phyloP scores from a whole-genome alignment of 352 stramenopile species.

The Pythium grandisporangium region DNA sequence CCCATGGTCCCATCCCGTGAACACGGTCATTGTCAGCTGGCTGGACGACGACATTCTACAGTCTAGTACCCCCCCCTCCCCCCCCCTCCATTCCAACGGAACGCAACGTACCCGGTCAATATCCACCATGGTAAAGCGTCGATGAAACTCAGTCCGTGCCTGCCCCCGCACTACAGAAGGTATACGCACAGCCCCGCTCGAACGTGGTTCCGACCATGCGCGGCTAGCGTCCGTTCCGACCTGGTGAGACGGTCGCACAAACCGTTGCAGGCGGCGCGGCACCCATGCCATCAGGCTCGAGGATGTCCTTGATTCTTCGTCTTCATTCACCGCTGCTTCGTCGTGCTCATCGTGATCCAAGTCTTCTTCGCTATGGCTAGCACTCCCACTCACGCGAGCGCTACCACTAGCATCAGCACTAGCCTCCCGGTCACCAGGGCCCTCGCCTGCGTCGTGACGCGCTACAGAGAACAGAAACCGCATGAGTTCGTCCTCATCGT shows the following conservation, averaged over 20 bases:
- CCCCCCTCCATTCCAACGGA: too few relatives aligned
- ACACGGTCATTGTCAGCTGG: too few relatives aligned
- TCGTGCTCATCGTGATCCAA: neutral
- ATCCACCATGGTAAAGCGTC: slow-evolving; percentile 11
- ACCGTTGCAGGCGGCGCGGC: too few relatives aligned
- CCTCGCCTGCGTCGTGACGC: slow-evolving; percentile 1
- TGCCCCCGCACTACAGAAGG: neutral
- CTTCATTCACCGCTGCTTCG: neutral
- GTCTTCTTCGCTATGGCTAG: neutral
- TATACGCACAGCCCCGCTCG: neutral
- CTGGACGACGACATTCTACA: too few relatives aligned
- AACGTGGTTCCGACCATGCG: too few relatives aligned
- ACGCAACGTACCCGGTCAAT: too few relatives aligned
- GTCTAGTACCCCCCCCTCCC: too few relatives aligned
- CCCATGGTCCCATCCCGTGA: too few relatives aligned
- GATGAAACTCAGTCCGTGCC: too few relatives aligned
- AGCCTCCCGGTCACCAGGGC: neutral
- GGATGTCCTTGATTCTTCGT: slow-evolving; percentile 2
- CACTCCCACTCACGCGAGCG: slow-evolving; percentile 2
- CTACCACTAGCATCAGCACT: slow-evolving; percentile 3
- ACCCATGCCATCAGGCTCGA: too few relatives aligned
- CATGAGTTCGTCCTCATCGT: slow-evolving; percentile 40
- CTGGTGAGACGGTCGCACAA: too few relatives aligned
- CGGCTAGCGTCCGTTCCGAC: too few relatives aligned
- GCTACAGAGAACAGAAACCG: slow-evolving; percentile 16